Percentiles rank a stretch among this genome's conserved stretches.
Conservation (phyloP, 2,329 filamentous ascomycete genomes). For the Stromatinia cepivora region DNA sequence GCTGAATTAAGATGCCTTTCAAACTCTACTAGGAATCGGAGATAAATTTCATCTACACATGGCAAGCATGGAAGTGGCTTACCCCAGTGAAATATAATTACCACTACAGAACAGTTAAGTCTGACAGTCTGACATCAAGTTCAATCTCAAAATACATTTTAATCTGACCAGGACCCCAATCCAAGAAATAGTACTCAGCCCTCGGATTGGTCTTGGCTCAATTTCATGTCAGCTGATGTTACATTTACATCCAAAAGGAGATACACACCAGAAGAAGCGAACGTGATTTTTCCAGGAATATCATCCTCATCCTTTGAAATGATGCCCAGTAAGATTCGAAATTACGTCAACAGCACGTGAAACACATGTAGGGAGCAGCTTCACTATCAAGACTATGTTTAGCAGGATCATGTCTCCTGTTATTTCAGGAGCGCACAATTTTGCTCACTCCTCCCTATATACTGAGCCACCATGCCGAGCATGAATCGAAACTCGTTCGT, state of each 20-base stretch:
- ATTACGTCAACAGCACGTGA: constrained; percentile 9
- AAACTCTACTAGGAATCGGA: background rate
- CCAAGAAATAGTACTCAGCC: background rate
- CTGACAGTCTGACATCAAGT: background rate
- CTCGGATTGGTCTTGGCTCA: constrained; percentile 4
- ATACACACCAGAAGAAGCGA: background rate
- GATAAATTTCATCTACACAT: background rate
- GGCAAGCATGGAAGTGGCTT: constrained; percentile 2
- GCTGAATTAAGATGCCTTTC: background rate
- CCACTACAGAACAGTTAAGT: background rate
- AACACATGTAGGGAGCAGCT: background rate
- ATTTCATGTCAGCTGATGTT: constrained; percentile 21
- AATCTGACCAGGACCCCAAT: background rate
- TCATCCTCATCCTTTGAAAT: constrained; percentile 16
- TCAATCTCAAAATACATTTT: constrained; percentile 8
- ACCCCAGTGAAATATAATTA: constrained; percentile 3
- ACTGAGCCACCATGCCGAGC: constrained; percentile 4
- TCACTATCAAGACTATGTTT: background rate
- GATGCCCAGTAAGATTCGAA: constrained; percentile 7
- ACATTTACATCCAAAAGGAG: constrained; percentile 1
- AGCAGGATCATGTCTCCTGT: constrained; percentile 10
- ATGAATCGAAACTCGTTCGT: constrained; percentile 13
- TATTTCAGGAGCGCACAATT: constrained; percentile 18
- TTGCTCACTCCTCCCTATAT: background rate
- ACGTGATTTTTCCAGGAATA: constrained; percentile 10